Evolutionary conservation across 2,329 filamentous ascomycete genomes (phyloP).

Genomic region (Ustulina deusta): DNA sequence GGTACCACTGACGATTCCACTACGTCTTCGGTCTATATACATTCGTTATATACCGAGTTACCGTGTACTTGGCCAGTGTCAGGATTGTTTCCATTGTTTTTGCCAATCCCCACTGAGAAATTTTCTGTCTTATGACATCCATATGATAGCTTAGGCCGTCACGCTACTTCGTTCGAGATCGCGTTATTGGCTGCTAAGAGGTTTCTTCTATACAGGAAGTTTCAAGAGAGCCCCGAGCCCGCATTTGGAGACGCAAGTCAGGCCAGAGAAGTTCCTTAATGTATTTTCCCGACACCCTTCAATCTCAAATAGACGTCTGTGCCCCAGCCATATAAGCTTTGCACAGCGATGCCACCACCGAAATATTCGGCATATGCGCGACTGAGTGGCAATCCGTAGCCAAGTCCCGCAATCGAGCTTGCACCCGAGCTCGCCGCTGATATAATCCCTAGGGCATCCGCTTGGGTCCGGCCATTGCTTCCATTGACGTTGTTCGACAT

Average conservation of each 20-base stretch:
- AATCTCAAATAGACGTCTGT: constrained; percentile 76
- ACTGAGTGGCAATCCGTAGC: constrained; percentile 90
- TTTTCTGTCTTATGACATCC: background rate
- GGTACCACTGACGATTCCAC: too few relatives aligned
- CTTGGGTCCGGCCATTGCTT: constrained; percentile 58
- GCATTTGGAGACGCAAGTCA: background rate
- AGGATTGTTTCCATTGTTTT: background rate
- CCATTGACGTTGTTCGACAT: constrained; percentile 58
- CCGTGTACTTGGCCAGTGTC: background rate
- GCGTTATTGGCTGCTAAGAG: background rate
- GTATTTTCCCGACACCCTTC: constrained; percentile 70
- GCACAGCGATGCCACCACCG: constrained; percentile 93
- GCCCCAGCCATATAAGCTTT: constrained; percentile 95
- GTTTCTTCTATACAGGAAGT: background rate
- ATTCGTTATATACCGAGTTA: background rate
- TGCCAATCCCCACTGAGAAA: background rate
- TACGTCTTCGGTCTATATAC: background rate
- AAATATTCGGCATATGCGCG: constrained; percentile 98
- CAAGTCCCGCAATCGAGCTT: constrained; percentile 90
- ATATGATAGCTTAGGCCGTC: background rate
- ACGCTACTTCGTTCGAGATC: background rate
- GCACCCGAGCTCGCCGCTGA: constrained; percentile 77
- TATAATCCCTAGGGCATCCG: constrained; percentile 81
- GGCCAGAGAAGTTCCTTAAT: constrained; percentile 2
- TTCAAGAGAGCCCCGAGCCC: background rate